Evolutionary conservation across 495 filamentous ascomycete species (phyloP), one percentile per base, ranked within the genome.

Genomic region (Staphylotrichum tortipilum): DNA sequence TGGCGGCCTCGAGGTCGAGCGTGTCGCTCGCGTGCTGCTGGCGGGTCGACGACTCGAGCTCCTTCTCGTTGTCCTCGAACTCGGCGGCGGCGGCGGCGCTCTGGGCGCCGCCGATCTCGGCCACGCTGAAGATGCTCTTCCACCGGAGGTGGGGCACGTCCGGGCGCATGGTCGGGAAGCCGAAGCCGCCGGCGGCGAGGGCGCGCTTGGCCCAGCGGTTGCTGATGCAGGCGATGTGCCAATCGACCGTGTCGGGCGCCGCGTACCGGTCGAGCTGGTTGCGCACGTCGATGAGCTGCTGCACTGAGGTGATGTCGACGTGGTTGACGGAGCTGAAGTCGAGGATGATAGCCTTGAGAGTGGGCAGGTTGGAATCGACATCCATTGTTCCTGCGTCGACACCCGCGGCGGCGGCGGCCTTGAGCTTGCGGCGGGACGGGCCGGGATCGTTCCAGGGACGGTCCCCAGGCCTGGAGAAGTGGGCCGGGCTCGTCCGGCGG

Each of bases 201-300:
- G 86, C 92, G 14, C 92, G 86, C 71, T 97, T 98, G 28, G 92
- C 92, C 92, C 92, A 98, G 50, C 90, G 82, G 73, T 95, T 97
- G 73, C 83, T 91, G 74, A 98, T 86, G 68, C 84, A 84, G 11
- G 89, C 88, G 53, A 98, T 84, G 66, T 98, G 92, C 89, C 92
- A 97, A 60, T 98, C 89, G 6, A 98, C 89, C 7, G 79, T 72
- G 10, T 89, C 84, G 0, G 92, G 92, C 0, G 84, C 67, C 14
- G 88, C 79, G 63, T 95, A 95, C 12, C 83, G 78, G 66, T 97
- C 92, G 18, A 98, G 81, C 63, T 97, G 94, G 67, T 97, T 98
- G 64, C 92, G 89, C 3, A 98, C 88, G 58, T 98, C 92, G 66
- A 98, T 95, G 33, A 98, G 72, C 65, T 92, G 85, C 70, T 98